Base-by-base conservation (phyloP, 768 basidiomycete species). In the Gymnopilus junonius region DNA sequence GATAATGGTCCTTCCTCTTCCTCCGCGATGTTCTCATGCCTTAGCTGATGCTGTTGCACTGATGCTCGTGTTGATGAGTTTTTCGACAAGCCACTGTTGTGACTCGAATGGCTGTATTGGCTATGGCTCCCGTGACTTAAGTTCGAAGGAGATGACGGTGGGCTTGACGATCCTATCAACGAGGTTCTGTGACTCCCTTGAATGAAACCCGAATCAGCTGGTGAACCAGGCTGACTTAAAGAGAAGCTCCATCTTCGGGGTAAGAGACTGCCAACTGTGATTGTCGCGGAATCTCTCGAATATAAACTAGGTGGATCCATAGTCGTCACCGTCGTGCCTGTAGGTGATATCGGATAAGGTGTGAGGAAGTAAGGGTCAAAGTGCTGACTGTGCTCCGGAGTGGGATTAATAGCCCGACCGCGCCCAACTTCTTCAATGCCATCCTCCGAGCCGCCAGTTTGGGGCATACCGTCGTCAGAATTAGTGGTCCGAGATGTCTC, bases 361-460 rank as follows among this genome's bases (percentile, higher is more conserved):
- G 80, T 79, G 27, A 80, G 76, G 58, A 82, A 60, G 29, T 74
- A 58, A 1, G 81, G 75, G 61, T 84, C 81, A 5, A 82, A 69
- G 0, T 74, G 73, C 11, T 76, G 57, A 54, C 79, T 81, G 39
- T 78, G 77, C 42, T 84, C 79, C 20, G 87, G 86, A 0, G 85
- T 87, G 1, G 87, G 85, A 60, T 87, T 86, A 42, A 75, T 65
- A 4, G 85, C 82, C 29, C 85, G 79, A 25, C 69, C 71, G 20
- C 70, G 63, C 23, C 62, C 68, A n/a, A 64, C 60, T 55, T 62
- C 70, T 17, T 67, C 67, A 21, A 68, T 59, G 21, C 55, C 39
- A 27, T 56, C 45, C 8, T 46, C 66, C 21, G 55, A 43, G 43
- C 15, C 53, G 21, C 48, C 46, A 3, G 50, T 35, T 29, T 35